phyloP scores from a whole-genome alignment of 225 moss, liverwort and hornwort species.

The Polytrichum commune region DNA sequence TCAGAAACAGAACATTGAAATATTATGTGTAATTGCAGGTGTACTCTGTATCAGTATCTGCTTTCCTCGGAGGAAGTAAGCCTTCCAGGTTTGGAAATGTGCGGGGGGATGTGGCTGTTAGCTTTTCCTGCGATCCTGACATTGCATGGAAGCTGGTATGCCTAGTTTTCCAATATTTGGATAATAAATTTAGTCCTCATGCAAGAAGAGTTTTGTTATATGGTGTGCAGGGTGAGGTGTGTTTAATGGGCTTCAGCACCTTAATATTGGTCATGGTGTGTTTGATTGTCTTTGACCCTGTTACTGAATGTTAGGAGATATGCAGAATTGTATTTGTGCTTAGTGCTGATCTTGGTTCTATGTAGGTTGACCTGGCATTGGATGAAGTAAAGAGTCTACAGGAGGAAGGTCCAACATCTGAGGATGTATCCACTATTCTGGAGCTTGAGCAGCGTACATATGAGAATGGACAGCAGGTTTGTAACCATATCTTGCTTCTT shows the following conservation, averaged over 20 bases:
- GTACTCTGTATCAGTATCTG: conserved; percentile 84
- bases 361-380: conserved; percentile 79
- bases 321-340: background rate
- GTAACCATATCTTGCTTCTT: background rate
- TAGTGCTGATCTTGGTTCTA: conserved; percentile 1
- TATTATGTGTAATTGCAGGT: conserved; percentile 53
- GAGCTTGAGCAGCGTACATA: conserved; percentile 92
- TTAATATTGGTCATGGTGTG: background rate
- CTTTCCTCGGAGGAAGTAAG: conserved; percentile 92
- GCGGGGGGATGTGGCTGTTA: conserved; percentile 84
- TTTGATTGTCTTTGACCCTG: background rate
- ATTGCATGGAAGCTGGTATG: conserved; percentile 93
- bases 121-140: conserved; percentile 94
- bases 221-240: too few relatives aligned
- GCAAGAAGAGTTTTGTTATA: too few relatives aligned
- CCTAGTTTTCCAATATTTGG: background rate
- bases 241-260: too few relatives aligned
- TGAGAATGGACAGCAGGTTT: conserved; percentile 97
- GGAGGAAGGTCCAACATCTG: conserved; percentile 71
- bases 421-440: conserved; percentile 84
- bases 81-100: conserved; percentile 91
- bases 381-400: conserved; percentile 88
- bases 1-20: too few relatives aligned
- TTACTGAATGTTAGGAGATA: background rate
- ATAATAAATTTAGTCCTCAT: too few relatives aligned